phyloP scores from a whole-genome alignment of 306 rosid species.

The Trifolium repens region DNA sequence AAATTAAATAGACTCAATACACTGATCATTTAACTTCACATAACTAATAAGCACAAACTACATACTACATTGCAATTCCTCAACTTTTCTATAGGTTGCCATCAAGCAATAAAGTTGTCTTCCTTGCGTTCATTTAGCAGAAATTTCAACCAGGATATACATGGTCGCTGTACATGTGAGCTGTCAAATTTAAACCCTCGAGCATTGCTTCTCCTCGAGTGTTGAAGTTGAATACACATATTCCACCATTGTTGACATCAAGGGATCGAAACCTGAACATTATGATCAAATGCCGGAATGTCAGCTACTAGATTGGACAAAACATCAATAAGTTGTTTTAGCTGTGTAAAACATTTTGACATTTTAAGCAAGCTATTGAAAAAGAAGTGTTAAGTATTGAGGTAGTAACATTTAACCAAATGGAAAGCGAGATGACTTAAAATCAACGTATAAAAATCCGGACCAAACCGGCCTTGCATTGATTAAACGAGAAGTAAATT shows the following conservation, averaged over 20 bases:
- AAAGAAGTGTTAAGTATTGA: neutral
- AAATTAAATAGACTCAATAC: neutral
- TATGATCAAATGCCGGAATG: constrained; percentile 32
- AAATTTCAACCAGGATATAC: constrained; percentile 58
- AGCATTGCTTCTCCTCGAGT: constrained; percentile 80
- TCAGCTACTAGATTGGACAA: neutral
- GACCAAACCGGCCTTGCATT: too few relatives aligned
- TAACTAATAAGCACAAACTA: neutral
- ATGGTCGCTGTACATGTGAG: constrained; percentile 76
- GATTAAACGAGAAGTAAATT: neutral
- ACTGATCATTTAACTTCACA: neutral
- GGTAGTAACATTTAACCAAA: too few relatives aligned
- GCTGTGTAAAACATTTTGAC: too few relatives aligned
- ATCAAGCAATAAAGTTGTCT: neutral
- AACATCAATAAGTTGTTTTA: too few relatives aligned
- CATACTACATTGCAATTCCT: neutral
- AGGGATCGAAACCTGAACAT: constrained; percentile 69
- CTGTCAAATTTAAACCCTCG: constrained; percentile 67
- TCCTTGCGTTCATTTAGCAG: constrained; percentile 5
- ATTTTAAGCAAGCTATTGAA: neutral
- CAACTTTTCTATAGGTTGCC: neutral
- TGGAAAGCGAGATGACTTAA: constrained; percentile 33
- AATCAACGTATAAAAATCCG: too few relatives aligned
- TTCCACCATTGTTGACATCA: constrained; percentile 73
- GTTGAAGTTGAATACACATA: constrained; percentile 72